These are phyloP conservation scores for Rosa chinensis DNA, from an alignment of 306 rosid genomes.

Conservation along the genomic window DNA sequence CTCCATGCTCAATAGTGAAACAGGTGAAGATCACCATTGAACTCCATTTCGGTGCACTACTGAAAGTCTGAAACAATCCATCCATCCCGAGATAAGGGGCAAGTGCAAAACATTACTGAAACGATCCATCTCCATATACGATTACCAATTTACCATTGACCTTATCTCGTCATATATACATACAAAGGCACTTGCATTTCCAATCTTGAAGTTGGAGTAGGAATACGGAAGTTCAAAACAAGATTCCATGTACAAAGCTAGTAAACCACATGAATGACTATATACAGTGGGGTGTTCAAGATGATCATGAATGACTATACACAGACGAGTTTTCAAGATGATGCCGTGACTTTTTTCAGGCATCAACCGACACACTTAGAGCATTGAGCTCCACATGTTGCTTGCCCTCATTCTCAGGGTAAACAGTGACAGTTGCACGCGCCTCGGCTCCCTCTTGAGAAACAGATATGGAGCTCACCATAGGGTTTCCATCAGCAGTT, in stretches of 20 bases:
- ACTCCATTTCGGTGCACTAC: too few relatives aligned
- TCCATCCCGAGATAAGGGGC: too few relatives aligned
- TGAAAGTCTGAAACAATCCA: too few relatives aligned
- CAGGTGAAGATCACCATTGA: too few relatives aligned
- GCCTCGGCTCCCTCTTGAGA: slow-evolving; percentile 55
- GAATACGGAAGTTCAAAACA: not conserved
- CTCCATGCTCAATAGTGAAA: too few relatives aligned
- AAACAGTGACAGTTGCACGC: slow-evolving; percentile 54
- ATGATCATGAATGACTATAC: not conserved
- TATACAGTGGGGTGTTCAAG: not conserved
- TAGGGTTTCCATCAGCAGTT: slow-evolving; percentile 35
- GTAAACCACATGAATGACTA: not conserved
- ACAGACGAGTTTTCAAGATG: not conserved
- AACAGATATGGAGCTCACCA: slow-evolving; percentile 53
- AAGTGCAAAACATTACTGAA: not conserved
- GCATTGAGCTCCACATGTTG: slow-evolving; percentile 72
- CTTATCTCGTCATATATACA: not conserved
- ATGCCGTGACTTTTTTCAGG: slow-evolving; percentile 23
- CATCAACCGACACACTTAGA: slow-evolving; percentile 69
- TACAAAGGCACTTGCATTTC: not conserved
- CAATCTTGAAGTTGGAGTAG: not conserved
- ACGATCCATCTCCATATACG: not conserved
- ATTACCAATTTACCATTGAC: not conserved
- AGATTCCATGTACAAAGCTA: not conserved
- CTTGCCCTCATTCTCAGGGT: slow-evolving; percentile 58